Evolutionary conservation across 164 flowering plant species (phyloP).

Genomic region (Magnolia officinalis): DNA sequence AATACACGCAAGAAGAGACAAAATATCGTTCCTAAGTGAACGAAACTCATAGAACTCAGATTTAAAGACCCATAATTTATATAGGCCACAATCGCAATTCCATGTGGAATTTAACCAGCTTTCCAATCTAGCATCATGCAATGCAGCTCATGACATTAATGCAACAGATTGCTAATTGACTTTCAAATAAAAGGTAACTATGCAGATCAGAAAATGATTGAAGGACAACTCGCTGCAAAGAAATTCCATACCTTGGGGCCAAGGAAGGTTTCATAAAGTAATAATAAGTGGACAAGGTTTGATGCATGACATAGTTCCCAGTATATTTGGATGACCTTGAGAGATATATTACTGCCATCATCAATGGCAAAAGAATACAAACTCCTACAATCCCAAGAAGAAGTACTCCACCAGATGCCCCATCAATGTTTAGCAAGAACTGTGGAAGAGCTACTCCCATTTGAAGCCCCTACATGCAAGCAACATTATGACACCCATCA

Average conservation of each 20-base stretch:
- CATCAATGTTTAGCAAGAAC: constrained; percentile 83
- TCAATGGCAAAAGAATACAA: constrained; percentile 86
- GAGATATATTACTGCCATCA: constrained; percentile 83
- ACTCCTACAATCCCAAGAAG: constrained; percentile 87
- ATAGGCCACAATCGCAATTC: not conserved
- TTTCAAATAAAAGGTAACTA: not conserved
- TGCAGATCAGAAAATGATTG: not conserved
- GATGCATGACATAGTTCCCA: constrained; percentile 95
- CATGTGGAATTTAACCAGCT: not conserved
- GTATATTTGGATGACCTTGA: constrained; percentile 87
- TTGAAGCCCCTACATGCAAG: constrained; percentile 74
- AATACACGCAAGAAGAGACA: no score
- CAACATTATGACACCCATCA: not conserved
- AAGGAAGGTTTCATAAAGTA: constrained; percentile 90
- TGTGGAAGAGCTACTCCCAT: constrained; percentile 98
- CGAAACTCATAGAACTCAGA: no score
- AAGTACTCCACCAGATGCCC: constrained; percentile 91
- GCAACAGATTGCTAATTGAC: constrained; percentile 1
- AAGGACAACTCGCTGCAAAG: not conserved
- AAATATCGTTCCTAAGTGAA: no score
- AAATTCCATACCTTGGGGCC: constrained; percentile 76
- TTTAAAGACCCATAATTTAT: not conserved
- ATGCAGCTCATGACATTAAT: not conserved
- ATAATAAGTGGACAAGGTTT: constrained; percentile 71
- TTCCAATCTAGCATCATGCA: not conserved